Base-by-base conservation (phyloP, 2,329 filamentous ascomycete species). In the Dothistroma pini region DNA sequence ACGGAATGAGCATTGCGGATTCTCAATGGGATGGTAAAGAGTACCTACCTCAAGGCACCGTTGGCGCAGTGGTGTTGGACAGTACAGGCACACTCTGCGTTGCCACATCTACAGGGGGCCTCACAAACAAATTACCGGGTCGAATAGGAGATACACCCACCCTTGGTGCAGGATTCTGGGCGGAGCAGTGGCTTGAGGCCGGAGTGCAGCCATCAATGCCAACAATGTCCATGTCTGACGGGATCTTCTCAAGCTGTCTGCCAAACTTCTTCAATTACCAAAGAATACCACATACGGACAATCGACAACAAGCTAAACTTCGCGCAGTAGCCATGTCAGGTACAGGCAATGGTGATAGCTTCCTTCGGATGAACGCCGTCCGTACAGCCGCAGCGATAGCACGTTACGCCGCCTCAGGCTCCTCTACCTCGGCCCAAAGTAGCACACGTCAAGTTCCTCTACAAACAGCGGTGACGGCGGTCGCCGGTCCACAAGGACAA, bases 61-160 rank as follows among this genome's bases (percentile, higher is more conserved):
- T 89, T 32, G 92, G 92, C 0, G 90, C 89, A 8, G 90, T 96
- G 0, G 91, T 89, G 25, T 77, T 96, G 8, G 92, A 96, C 73
- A 79, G 78, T n/a, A 83, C 86, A 47, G 91, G 91, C 0, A 85
- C 89, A 3, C 75, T 96, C 2, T 92, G 89, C 57, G 81, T 81
- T 51, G 85, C 85, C 2, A 87, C 85, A 0, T 85, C 82, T 38
- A 87, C 84, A 0, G 92, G 92, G 5, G 92, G 92, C 0, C 74
- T 96, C 74, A 96, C 92, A 22, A 96, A 96, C 74, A 96, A 96
- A 78, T 77, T 93, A 58, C 89, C 90, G 0, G 92, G 91, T 0
- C 81, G 92, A 21, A 88, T 96, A 64, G 92, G 92, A 0, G 92
- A 96, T 72, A 96, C 92, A 11, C 91, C 92, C 0, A 89, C 88